Conservation (phyloP, 2,329 filamentous ascomycete species). For the Clonostachys chloroleuca region DNA sequence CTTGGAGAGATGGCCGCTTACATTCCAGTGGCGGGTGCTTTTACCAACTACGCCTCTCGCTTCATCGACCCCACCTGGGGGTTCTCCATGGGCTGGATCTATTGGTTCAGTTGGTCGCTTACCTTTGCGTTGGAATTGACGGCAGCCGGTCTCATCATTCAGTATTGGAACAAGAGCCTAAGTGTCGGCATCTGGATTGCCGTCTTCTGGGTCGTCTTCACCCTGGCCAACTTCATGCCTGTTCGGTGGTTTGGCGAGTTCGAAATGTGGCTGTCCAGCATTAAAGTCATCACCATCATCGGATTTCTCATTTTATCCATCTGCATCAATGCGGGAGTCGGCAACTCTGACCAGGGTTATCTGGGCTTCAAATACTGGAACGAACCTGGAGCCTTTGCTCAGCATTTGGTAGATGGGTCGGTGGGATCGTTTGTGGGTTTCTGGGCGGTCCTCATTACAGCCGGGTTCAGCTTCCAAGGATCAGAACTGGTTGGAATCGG, state of each 20-base stretch:
- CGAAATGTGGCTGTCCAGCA: constrained; percentile 73
- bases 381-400: constrained; percentile 62
- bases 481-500: constrained; percentile 74
- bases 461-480: constrained; percentile 68
- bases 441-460: constrained; percentile 60
- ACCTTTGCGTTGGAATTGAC: constrained; percentile 72
- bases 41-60: constrained; percentile 70
- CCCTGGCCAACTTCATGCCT: constrained; percentile 64
- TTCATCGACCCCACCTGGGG: constrained; percentile 71
- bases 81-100: constrained; percentile 79
- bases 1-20: constrained; percentile 73
- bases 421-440: constrained; percentile 64
- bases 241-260: constrained; percentile 71
- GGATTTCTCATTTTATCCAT: constrained; percentile 76
- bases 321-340: constrained; percentile 68
- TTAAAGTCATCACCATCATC: constrained; percentile 73
- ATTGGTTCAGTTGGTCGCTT: constrained; percentile 75
- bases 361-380: constrained; percentile 72
- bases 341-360: constrained; percentile 53
- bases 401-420: constrained; percentile 48
- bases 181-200: constrained; percentile 69
- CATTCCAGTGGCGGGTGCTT: constrained; percentile 72
- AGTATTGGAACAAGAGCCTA: constrained; percentile 63
- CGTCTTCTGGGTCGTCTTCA: constrained; percentile 69
- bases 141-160: constrained; percentile 68